Evolutionary conservation across 768 basidiomycete species (phyloP).

Genomic region (Lactarius quietus): DNA sequence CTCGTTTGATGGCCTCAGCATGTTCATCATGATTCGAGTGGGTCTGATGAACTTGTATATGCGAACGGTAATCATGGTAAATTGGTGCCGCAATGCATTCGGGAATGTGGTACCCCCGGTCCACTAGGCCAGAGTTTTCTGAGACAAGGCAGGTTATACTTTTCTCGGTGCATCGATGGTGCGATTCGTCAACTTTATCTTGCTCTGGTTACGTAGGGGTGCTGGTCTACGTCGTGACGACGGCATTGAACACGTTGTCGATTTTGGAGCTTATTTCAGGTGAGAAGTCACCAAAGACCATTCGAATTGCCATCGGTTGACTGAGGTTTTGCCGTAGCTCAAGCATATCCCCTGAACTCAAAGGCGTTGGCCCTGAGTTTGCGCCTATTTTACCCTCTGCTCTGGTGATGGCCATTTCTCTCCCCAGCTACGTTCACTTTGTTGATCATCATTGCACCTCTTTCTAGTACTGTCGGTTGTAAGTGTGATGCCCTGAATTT

Average conservation of each 20-base stretch:
- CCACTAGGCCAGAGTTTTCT: slow-evolving; percentile 21
- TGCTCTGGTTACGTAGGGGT: slow-evolving; percentile 14
- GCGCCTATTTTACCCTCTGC: slow-evolving; percentile 18
- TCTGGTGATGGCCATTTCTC: slow-evolving; percentile 11
- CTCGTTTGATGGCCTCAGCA: slow-evolving; percentile 17
- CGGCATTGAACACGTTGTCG: slow-evolving; percentile 17
- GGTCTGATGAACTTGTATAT: neutral
- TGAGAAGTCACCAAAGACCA: neutral
- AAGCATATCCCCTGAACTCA: neutral
- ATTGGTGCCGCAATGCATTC: slow-evolving; percentile 13
- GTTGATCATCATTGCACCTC: neutral
- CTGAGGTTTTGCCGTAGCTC: neutral
- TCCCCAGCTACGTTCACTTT: neutral
- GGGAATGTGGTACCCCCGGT: slow-evolving; percentile 9
- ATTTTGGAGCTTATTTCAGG: slow-evolving; percentile 19
- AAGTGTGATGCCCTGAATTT: neutral
- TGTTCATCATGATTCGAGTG: slow-evolving; percentile 16
- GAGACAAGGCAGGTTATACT: slow-evolving; percentile 21
- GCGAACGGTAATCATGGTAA: neutral
- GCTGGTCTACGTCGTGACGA: slow-evolving; percentile 21
- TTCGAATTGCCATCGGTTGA: neutral
- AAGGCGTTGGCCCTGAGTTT: slow-evolving; percentile 6
- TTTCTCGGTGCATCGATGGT: neutral
- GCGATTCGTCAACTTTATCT: neutral
- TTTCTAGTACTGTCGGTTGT: slow-evolving; percentile 22